Percentiles rank a stretch among this genome's conserved stretches.
Evolutionary conservation across 1,139 yeast genomes (phyloP).

Genomic region (Candida tetrigidarum): DNA sequence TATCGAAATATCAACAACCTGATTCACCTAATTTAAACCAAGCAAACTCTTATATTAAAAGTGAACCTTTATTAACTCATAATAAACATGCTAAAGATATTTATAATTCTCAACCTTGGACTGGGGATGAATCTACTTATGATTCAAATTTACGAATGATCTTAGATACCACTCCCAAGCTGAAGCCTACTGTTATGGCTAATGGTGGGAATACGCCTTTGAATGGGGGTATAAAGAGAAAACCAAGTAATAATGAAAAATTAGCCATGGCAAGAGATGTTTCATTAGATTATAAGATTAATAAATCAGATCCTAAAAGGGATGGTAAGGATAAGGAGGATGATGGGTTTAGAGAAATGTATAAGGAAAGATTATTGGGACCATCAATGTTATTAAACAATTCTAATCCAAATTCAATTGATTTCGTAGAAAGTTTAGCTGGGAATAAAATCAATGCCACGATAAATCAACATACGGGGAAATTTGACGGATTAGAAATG

Average conservation of each 20-base stretch:
- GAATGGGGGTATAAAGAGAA: slow-evolving; percentile 9
- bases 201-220: slow-evolving; percentile 15
- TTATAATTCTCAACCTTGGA: slow-evolving; percentile 61
- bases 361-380: slow-evolving; percentile 65
- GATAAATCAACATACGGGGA: slow-evolving; percentile 62
- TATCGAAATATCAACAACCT: slow-evolving; percentile 16
- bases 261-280: slow-evolving; percentile 65
- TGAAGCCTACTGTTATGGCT: slow-evolving; percentile 30
- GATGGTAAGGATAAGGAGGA: slow-evolving; percentile 34
- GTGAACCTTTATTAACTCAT: slow-evolving; percentile 29
- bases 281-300: slow-evolving; percentile 64
- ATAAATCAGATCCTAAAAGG: slow-evolving; percentile 35
- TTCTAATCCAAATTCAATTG: slow-evolving; percentile 42
- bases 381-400: slow-evolving; percentile 52
- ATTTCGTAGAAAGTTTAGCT: slow-evolving; percentile 64
- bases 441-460: slow-evolving; percentile 77
- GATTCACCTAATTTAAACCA: slow-evolving; percentile 4
- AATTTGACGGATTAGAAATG: slow-evolving; percentile 55
- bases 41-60: slow-evolving; percentile 28
- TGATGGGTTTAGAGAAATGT: slow-evolving; percentile 63
- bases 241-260: slow-evolving; percentile 35
- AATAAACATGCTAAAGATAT: slow-evolving; percentile 57
- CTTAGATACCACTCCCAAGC: slow-evolving; percentile 57
- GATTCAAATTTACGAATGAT: slow-evolving; percentile 68
- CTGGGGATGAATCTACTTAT: slow-evolving; percentile 56